These are phyloP conservation scores for Coelastrella sp. DNA, from an alignment of 139 green algal genomes.

Conservation along the genomic window DNA sequence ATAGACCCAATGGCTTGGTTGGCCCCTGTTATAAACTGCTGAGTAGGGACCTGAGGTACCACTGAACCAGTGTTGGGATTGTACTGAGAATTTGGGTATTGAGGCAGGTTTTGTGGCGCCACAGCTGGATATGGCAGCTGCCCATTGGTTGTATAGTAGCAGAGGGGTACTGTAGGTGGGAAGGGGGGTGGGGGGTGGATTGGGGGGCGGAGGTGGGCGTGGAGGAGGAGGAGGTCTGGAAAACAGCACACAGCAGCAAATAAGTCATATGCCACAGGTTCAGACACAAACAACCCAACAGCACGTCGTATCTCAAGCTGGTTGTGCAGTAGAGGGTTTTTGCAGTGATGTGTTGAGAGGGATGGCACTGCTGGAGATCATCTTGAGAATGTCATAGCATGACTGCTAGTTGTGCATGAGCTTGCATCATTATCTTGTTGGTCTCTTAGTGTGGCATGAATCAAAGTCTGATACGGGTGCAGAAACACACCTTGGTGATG, in stretches of 20 bases:
- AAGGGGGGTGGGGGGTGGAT: constrained; percentile 23
- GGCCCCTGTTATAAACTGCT: background rate
- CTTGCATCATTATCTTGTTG: too few relatives aligned
- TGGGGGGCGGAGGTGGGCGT: constrained; percentile 6
- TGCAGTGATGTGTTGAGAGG: too few relatives aligned
- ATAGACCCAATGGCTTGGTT: background rate
- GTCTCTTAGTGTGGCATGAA: too few relatives aligned
- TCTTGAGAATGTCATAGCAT: too few relatives aligned
- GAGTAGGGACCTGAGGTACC: background rate
- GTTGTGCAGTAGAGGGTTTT: too few relatives aligned
- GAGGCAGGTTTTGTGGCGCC: constrained; percentile 12
- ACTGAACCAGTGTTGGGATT: constrained; percentile 14
- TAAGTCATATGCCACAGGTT: too few relatives aligned
- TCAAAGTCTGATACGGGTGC: too few relatives aligned
- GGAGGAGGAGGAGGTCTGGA: constrained; percentile 20
- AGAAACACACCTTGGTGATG: constrained; percentile 7
- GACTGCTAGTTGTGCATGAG: too few relatives aligned
- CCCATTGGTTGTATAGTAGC: constrained; percentile 34
- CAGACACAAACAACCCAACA: too few relatives aligned
- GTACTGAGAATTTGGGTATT: constrained; percentile 27
- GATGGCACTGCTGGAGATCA: too few relatives aligned
- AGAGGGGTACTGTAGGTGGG: constrained; percentile 27
- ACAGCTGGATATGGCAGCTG: constrained; percentile 12
- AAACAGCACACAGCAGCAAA: too few relatives aligned
- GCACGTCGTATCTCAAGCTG: too few relatives aligned